Evolutionary conservation across 345 rosid species (phyloP).

Genomic region (Ceriops tagal): DNA sequence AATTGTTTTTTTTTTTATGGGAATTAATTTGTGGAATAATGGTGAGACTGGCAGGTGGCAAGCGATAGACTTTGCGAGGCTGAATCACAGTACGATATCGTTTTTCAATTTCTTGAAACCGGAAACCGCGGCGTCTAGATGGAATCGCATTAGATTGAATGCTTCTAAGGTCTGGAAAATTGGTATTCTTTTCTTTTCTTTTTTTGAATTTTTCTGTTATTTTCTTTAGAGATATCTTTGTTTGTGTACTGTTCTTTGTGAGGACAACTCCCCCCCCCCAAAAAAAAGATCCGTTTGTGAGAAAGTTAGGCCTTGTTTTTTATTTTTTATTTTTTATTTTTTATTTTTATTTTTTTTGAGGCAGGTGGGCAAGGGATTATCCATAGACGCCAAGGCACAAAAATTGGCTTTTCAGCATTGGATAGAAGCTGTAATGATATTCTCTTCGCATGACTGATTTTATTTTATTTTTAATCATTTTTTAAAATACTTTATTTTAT

Average conservation of each 20-base stretch:
- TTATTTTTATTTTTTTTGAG: constrained; percentile 12
- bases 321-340: not conserved
- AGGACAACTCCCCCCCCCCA: not conserved
- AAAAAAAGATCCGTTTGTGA: not conserved
- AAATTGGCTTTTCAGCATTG: constrained; percentile 91
- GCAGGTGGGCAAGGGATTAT: constrained; percentile 68
- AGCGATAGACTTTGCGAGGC: constrained; percentile 70
- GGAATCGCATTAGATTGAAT: constrained; percentile 67
- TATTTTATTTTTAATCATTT: not conserved
- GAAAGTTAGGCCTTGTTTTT: not conserved
- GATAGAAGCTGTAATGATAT: constrained; percentile 56
- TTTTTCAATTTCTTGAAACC: constrained; percentile 69
- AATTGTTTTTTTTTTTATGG: not conserved
- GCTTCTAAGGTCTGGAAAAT: constrained; percentile 68
- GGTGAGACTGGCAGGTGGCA: constrained; percentile 60
- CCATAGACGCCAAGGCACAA: constrained; percentile 60
- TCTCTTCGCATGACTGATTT: not conserved
- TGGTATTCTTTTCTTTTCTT: not conserved
- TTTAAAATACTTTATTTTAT: not conserved
- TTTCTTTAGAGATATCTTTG: constrained; percentile 8
- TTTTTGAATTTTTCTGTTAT: not conserved
- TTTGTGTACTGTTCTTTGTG: not conserved
- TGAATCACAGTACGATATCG: constrained; percentile 72
- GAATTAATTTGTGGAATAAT: constrained; percentile 8
- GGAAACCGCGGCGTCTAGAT: constrained; percentile 67